Conservation (phyloP, 345 rosid species). For the Eucalyptus coolabah region DNA sequence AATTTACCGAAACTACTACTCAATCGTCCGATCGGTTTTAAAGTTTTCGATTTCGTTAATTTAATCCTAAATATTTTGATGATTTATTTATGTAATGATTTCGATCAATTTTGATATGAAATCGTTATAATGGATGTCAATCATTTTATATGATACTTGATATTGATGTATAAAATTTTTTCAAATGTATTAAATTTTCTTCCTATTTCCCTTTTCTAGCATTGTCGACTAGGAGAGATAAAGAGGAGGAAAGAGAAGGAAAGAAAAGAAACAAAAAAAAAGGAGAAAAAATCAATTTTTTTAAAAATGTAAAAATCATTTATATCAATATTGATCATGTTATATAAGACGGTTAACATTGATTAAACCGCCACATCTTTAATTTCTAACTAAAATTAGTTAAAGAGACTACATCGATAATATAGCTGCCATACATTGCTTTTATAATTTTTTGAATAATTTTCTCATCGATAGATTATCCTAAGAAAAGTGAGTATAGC, state of each 20-base stretch:
- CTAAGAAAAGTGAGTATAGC: not conserved
- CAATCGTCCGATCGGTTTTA: rapidly evolving
- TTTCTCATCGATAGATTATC: not conserved
- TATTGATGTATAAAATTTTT: rapidly evolving
- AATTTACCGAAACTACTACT: not conserved
- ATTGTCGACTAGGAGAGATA: not conserved
- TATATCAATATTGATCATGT: rapidly evolving
- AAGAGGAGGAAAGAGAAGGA: not conserved
- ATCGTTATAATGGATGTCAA: rapidly evolving
- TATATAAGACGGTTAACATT: rapidly evolving
- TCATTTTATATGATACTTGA: rapidly evolving
- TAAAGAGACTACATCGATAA: rapidly evolving
- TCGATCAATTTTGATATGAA: not conserved
- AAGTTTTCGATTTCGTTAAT: rapidly evolving
- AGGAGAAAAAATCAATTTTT: not conserved
- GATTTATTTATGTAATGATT: rapidly evolving
- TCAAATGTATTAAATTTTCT: too few relatives aligned
- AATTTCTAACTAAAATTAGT: not conserved
- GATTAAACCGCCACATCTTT: rapidly evolving
- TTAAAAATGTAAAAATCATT: not conserved
- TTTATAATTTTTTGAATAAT: not conserved
- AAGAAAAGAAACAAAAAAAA: not conserved
- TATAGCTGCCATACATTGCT: rapidly evolving
- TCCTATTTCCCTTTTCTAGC: not conserved
- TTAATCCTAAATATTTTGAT: rapidly evolving